phyloP scores from a whole-genome alignment of 2,329 filamentous ascomycete genomes.

The Penicillium digitatum region DNA sequence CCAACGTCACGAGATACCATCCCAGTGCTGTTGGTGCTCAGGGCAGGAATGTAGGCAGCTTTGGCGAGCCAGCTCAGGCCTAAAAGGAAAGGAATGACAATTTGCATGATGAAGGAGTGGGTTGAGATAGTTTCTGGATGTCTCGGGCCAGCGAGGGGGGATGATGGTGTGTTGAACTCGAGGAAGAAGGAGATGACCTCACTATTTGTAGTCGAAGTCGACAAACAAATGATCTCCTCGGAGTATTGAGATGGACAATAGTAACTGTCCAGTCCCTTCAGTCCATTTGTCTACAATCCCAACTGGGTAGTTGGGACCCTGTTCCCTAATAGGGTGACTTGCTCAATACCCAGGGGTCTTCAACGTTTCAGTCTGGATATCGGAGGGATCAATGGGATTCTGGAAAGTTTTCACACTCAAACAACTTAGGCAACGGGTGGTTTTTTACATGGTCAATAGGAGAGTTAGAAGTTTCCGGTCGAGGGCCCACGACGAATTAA shows the following conservation, averaged over 20 bases:
- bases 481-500: not conserved
- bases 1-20: constrained; percentile 13
- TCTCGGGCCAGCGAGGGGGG: constrained; percentile 12
- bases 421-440: not conserved
- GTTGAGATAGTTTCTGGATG: not conserved
- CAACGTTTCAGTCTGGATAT: not conserved
- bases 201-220: constrained; percentile 14
- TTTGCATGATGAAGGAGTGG: constrained; percentile 12
- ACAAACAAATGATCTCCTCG: not conserved
- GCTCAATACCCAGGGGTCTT: not conserved
- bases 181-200: not conserved
- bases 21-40: constrained; percentile 1
- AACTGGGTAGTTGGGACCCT: not conserved
- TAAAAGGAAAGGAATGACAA: constrained; percentile 10
- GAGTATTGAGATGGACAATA: not conserved
- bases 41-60: constrained; percentile 11
- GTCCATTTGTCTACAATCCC: not conserved
- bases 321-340: not conserved
- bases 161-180: not conserved
- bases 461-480: not conserved
- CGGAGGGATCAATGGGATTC: not conserved
- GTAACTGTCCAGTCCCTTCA: not conserved
- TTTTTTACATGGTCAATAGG: not conserved
- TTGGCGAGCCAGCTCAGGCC: constrained; percentile 12
- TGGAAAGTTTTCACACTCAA: not conserved